These are phyloP conservation scores for Sordariomycetes sp. DNA, from an alignment of 2,329 filamentous ascomycete genomes.

Conservation along the genomic window DNA sequence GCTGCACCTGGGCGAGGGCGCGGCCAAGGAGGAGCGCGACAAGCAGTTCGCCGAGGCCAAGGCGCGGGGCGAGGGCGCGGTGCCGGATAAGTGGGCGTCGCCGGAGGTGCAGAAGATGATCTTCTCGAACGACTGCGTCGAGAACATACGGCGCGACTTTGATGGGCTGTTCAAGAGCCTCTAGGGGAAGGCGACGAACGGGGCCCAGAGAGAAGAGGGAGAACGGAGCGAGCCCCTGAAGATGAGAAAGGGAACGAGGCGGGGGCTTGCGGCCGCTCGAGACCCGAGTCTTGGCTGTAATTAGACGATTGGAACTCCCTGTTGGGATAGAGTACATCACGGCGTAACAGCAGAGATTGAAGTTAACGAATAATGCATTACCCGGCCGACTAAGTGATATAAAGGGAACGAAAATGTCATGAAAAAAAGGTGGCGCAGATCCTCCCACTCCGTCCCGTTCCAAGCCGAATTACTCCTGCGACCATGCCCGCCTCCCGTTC, in stretches of 20 bases:
- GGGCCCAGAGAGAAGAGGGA: too few species aligned
- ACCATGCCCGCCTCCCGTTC: background rate
- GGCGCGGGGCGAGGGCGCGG: conserved; percentile 35
- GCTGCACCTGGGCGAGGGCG: conserved; percentile 47
- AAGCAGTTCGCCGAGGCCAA: conserved; percentile 41
- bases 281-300: background rate
- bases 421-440: background rate
- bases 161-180: conserved; percentile 28
- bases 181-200: background rate
- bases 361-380: background rate
- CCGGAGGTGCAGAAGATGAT: conserved; percentile 58
- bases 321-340: background rate
- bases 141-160: conserved; percentile 40
- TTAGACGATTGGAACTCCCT: background rate
- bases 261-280: background rate
- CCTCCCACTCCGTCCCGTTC: background rate
- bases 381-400: background rate
- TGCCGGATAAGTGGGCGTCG: conserved; percentile 61
- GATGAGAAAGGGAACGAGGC: background rate
- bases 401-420: background rate
- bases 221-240: too few species aligned
- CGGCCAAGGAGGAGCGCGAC: conserved; percentile 48
- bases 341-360: background rate
- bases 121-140: conserved; percentile 52
- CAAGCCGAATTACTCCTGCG: background rate